Evolutionary conservation across 1,139 yeast genomes (phyloP).

Genomic region (Candida neerlandica): DNA sequence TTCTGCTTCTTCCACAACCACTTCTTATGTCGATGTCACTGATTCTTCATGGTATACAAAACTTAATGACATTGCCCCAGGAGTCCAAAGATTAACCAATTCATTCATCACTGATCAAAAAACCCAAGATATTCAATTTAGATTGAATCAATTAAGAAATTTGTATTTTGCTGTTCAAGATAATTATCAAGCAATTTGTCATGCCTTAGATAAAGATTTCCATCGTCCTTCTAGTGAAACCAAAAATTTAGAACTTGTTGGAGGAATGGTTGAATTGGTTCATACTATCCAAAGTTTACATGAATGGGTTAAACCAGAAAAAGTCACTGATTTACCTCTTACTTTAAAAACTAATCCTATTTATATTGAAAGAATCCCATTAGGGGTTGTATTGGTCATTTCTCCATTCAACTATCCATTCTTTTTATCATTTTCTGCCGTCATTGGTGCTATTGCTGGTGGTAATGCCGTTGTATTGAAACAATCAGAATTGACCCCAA

Average conservation of each 20-base stretch:
- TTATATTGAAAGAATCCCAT: constrained; percentile 64
- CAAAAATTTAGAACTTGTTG: constrained; percentile 55
- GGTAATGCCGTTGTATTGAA: constrained; percentile 85
- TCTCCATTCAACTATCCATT: constrained; percentile 91
- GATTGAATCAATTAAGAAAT: constrained; percentile 68
- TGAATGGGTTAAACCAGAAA: constrained; percentile 61
- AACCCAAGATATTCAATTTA: constrained; percentile 55
- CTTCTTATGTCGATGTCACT: constrained; percentile 10
- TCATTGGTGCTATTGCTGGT: constrained; percentile 82
- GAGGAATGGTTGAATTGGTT: constrained; percentile 57
- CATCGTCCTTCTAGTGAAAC: constrained; percentile 67
- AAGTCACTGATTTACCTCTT: constrained; percentile 47
- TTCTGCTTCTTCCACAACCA: not conserved
- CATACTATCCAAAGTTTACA: constrained; percentile 62
- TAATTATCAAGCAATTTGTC: constrained; percentile 54
- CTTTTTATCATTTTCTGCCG: constrained; percentile 61
- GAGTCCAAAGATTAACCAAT: constrained; percentile 43
- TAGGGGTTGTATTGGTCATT: constrained; percentile 75
- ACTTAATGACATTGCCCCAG: constrained; percentile 48
- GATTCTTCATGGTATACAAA: constrained; percentile 43
- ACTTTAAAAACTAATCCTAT: constrained; percentile 50
- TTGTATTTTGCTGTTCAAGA: constrained; percentile 68
- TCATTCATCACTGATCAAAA: constrained; percentile 52
- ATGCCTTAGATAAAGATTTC: constrained; percentile 68
- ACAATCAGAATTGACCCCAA: constrained; percentile 76